Base-by-base conservation (phyloP, 2,329 filamentous ascomycete species). In the Alternaria arbusti region DNA sequence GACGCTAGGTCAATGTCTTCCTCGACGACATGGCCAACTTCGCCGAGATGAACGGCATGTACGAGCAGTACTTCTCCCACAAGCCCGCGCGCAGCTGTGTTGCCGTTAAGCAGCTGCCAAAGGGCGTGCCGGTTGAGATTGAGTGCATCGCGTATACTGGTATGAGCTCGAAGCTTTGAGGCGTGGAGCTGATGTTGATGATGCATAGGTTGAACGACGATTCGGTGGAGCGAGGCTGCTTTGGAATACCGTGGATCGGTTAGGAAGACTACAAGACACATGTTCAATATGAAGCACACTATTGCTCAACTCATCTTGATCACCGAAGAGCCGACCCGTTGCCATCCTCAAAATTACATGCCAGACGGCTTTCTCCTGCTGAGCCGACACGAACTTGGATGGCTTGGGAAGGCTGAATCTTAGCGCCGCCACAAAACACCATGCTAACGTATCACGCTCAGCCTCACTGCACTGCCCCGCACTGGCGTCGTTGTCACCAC, bases 1-100 rank as follows among this genome's bases (percentile, higher is more conserved):
- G 10, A 26, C 2, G 8, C 4, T 55, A 84, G 82, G 79, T 81
- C 72, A 85, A 81, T 56, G 91, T 97, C 78, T 98, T 97, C 86
- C 84, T 98, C 66, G 90, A 91, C 54, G 91, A 96, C 82, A 98
- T 98, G 95, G 88, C 86, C 67, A 86, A 96, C 82, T 98, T 98
- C 78, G 89, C 87, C 54, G 89, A 89, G 79, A 93, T 97, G 91
- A 97, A 97, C 82, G 86, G 86, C 70, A 91, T 92, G 76, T 97
- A 96, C 80, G 90, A 90, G 80, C 90, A 93, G 82, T 93, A 90
- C 86, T 94, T 92, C 82, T 73, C 86, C 64, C 90, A 93, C 83
- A 94, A 93, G 87, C 93, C 93, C 20, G 91, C 92, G n/a, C 87
- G 93, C 71, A 94, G 90, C 83, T 97, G 93, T 78, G 93, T 97